phyloP scores from a whole-genome alignment of 139 green algal genomes.

The Chlorella sp. region DNA sequence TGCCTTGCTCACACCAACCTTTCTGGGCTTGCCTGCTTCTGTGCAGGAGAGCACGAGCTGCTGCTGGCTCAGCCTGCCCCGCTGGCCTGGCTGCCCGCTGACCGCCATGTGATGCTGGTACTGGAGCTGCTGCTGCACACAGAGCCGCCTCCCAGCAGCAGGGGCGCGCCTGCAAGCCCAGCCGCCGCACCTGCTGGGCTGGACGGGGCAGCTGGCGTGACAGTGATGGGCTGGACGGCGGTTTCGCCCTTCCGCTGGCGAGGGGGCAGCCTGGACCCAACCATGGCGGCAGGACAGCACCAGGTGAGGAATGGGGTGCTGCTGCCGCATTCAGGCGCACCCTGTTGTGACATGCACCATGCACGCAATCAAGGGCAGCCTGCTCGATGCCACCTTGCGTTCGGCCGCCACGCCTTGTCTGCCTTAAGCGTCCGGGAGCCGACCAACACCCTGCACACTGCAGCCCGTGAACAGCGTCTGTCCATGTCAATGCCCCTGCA shows the following conservation, averaged over 20 bases:
- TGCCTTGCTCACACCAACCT: not conserved
- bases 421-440: too few relatives aligned
- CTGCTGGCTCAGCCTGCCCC: conserved; percentile 39
- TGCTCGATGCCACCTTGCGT: too few relatives aligned
- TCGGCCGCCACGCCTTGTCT: too few relatives aligned
- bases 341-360: too few relatives aligned
- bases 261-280: not conserved
- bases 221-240: conserved; percentile 16
- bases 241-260: not conserved
- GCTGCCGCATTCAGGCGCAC: not conserved
- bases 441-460: too few relatives aligned
- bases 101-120: conserved; percentile 60
- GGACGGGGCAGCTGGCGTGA: not conserved
- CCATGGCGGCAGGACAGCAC: not conserved
- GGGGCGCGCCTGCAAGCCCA: not conserved
- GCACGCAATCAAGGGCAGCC: too few relatives aligned
- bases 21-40: conserved; percentile 27
- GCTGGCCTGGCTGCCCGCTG: conserved; percentile 63
- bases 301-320: not conserved
- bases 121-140: conserved; percentile 58
- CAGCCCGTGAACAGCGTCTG: too few relatives aligned
- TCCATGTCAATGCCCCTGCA: too few relatives aligned
- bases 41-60: conserved; percentile 28
- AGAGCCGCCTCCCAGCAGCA: not conserved
- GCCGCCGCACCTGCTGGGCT: too few relatives aligned